Evolutionary conservation across 306 rosid species (phyloP), one percentile per base, ranked within the genome.

Genomic region (Rosa chinensis): DNA sequence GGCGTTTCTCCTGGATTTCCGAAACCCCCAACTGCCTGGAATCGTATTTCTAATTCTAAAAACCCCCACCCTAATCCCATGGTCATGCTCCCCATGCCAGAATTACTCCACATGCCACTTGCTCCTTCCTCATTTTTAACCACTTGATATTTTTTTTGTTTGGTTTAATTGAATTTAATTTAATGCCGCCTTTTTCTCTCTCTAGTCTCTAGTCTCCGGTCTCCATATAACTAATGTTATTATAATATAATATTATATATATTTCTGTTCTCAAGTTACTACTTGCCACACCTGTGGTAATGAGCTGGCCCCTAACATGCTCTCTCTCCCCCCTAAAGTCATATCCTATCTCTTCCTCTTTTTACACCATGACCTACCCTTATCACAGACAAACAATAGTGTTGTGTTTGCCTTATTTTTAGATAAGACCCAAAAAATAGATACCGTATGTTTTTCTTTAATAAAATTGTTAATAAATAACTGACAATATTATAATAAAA

Each of bases 1-100:
- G 78, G 82, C 78, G 80, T 84, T 81, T 77, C 77, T 80, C 69
- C 79, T 42, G 79, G 79, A 72, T 76, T 66, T 80, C 6, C 49
- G 80, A 81, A 81, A 48, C 67, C 80, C 83, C 42, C 3, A 81
- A 80, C 87, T 73, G 74, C 84, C 82, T 28, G 87, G 69, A 83
- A 80, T 77, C 47, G 9, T 17, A 18, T 14, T 4, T 64, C 5
- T 4, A 61, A 10, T 59, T 21, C 35, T 59, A 18, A 49, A 72
- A 62, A 42, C 63, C 70, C 66, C 43, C 40, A 68, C 78, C 66
- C 67, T 66, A 66, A 66, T 66, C 47, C 71, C 47, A 66, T 66
- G 70, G 70, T 17, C 74, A 77, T 77, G 70, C 53, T 66, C 72
- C 66, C 77, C 66, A 16, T 37, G 21, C 69, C 45, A 66, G 13